Conservation (phyloP, 2,329 filamentous ascomycete species). For the Cladobotryum protrusum region DNA sequence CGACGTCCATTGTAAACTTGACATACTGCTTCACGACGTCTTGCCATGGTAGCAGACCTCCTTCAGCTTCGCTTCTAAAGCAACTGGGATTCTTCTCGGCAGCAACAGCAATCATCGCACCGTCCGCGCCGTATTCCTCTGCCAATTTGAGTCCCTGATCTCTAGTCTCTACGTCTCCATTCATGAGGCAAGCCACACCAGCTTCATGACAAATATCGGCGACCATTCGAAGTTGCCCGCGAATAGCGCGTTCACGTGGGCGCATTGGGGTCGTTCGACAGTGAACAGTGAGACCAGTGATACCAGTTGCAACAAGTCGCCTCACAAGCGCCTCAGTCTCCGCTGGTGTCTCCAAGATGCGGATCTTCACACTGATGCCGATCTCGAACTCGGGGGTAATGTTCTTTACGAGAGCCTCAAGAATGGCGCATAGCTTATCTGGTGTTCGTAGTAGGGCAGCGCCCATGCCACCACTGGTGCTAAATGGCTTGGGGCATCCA, state of each 20-base stretch:
- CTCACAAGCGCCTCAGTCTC: slow-evolving; percentile 73
- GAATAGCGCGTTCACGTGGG: slow-evolving; percentile 78
- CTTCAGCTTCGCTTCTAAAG: slow-evolving; percentile 64
- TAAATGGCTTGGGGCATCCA: slow-evolving; percentile 97
- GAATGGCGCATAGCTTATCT: slow-evolving; percentile 74
- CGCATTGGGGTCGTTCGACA: slow-evolving; percentile 96
- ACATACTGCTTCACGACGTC: slow-evolving; percentile 75
- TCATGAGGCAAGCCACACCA: slow-evolving; percentile 91
- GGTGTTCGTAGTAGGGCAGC: slow-evolving; percentile 82
- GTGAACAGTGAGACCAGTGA: slow-evolving; percentile 87
- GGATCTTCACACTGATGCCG: slow-evolving; percentile 95
- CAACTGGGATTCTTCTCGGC: slow-evolving; percentile 89
- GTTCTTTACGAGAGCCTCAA: slow-evolving; percentile 73
- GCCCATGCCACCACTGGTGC: slow-evolving; percentile 89
- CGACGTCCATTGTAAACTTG: slow-evolving; percentile 62
- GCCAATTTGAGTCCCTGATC: slow-evolving; percentile 68
- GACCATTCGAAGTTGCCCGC: slow-evolving; percentile 80
- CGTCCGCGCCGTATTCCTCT: slow-evolving; percentile 76
- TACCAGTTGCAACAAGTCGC: slow-evolving; percentile 76
- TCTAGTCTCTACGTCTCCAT: slow-evolving; percentile 77
- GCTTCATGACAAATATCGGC: slow-evolving; percentile 71
- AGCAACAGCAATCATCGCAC: slow-evolving; percentile 93
- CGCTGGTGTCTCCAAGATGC: slow-evolving; percentile 70
- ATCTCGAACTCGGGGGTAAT: slow-evolving; percentile 75
- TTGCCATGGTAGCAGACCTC: slow-evolving; percentile 66